Percentiles rank a stretch among this genome's conserved stretches.
These are phyloP conservation scores for Aspergillus piperis DNA, from an alignment of 2,329 filamentous ascomycete genomes.

Conservation along the genomic window DNA sequence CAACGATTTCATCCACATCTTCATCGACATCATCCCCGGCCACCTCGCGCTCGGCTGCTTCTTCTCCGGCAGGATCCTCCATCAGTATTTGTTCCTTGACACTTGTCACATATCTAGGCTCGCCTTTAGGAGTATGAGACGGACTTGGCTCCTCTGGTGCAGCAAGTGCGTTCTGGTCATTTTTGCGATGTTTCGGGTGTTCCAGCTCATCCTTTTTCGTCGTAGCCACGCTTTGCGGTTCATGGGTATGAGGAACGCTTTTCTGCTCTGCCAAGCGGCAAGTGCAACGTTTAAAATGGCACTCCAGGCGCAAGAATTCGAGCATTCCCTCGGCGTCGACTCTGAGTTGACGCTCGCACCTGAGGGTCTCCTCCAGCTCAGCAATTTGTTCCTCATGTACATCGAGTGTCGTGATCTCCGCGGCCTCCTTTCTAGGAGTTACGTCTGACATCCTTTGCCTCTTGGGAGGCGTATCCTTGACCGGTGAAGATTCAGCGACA, in stretches of 20 bases:
- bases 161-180: background rate
- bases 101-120: background rate
- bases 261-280: slow-evolving; percentile 49
- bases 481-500: slow-evolving; percentile 7
- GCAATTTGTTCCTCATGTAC: slow-evolving; percentile 48
- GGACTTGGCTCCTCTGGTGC: background rate
- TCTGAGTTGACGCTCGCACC: slow-evolving; percentile 52
- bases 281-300: slow-evolving; percentile 51
- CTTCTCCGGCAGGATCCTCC: background rate
- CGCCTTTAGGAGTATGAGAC: background rate
- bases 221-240: background rate
- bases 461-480: slow-evolving; percentile 37
- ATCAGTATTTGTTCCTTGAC: background rate
- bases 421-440: slow-evolving; percentile 28
- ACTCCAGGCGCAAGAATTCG: slow-evolving; percentile 52
- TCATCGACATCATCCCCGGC: background rate
- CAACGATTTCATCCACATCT: slow-evolving; percentile 3
- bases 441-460: slow-evolving; percentile 36
- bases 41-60: background rate
- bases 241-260: slow-evolving; percentile 46
- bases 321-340: slow-evolving; percentile 59
- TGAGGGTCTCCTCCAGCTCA: slow-evolving; percentile 52
- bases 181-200: background rate
- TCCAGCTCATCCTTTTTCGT: slow-evolving; percentile 23
- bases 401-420: slow-evolving; percentile 24